phyloP scores from a whole-genome alignment of 1,139 yeast species.

The Suhomyces yuchorum region DNA sequence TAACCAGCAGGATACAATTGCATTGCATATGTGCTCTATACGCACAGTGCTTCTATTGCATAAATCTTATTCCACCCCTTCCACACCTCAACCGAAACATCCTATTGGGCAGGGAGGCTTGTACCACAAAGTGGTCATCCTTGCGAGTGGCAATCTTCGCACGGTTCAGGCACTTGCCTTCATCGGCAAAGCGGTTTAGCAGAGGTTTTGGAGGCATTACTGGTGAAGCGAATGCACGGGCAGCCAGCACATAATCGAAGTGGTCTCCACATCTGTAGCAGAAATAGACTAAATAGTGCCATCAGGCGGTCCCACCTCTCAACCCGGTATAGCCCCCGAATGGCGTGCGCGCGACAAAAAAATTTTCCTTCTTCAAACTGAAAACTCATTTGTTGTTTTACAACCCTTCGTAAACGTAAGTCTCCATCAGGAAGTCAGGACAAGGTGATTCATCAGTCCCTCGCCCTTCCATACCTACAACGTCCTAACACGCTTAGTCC shows the following conservation, averaged over 20 bases:
- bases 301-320: slow-evolving; percentile 5
- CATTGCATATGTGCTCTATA: not conserved
- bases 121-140: slow-evolving; percentile 4
- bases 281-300: not conserved
- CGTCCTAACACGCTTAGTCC: slow-evolving; percentile 4
- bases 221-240: too few relatives aligned
- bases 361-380: slow-evolving; percentile 12
- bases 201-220: not conserved
- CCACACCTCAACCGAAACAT: slow-evolving; percentile 2
- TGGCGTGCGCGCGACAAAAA: slow-evolving; percentile 14
- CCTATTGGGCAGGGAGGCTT: not conserved
- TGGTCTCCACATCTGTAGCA: too few relatives aligned
- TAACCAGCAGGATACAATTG: not conserved
- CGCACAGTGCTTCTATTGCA: slow-evolving; percentile 3
- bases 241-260: too few relatives aligned
- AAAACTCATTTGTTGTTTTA: slow-evolving; percentile 16
- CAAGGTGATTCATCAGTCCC: slow-evolving; percentile 8
- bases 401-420: slow-evolving; percentile 11
- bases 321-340: slow-evolving; percentile 10
- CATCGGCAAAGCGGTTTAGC: not conserved
- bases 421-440: slow-evolving; percentile 10
- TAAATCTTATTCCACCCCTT: not conserved
- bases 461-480: not conserved
- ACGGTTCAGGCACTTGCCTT: slow-evolving; percentile 1
- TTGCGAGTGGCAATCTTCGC: slow-evolving; percentile 9